Evolutionary conservation across 2,329 filamentous ascomycete genomes (phyloP), one percentile per base, ranked within the genome.

Genomic region (Coniochaeta sp.): DNA sequence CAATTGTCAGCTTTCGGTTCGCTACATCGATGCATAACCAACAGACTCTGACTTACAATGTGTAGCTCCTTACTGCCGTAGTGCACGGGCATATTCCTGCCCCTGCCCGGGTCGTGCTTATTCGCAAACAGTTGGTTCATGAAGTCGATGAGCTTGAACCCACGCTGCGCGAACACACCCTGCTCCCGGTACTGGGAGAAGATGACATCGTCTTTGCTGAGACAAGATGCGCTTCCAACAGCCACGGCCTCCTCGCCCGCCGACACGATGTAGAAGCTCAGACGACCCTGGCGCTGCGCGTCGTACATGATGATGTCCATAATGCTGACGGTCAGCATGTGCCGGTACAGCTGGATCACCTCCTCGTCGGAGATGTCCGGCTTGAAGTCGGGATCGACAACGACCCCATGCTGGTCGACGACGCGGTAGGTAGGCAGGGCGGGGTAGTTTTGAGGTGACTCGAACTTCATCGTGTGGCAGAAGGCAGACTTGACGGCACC

Each of bases 261-360:
- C 40, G 90, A 93, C 69, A 93, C 93, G 90, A 99, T 98, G 76
- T 99, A 99, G 76, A 99, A 99, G 73, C 89, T 93, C 60, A 96
- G 77, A 22, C 91, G 86, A n/a, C 93, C 93, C 75, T 99, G 95
- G 54, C 95, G 83, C 75, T 99, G 95, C 0, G 95, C 93, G 70
- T 99, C 95, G 70, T 96, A 97, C 93, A 98, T 98, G 72, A 98
- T 90, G 60, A 96, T 74, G 71, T 99, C 95, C 91, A 99, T 95
- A 66, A 98, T 89, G 60, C 89, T 86, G 11, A 88, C 78, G 38
- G 79, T 82, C 11, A 89, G 68, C 87, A 89, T 89, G 67, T 87
- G 83, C 62, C 77, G 81, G 72, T 88, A 88, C 58, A 87, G 74
- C 69, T 84, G 82, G 59, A 85, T 69, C 14, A 86, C 77, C 64